phyloP scores from a whole-genome alignment of 2,329 filamentous ascomycete species.

The Colletotrichum gigasporum region DNA sequence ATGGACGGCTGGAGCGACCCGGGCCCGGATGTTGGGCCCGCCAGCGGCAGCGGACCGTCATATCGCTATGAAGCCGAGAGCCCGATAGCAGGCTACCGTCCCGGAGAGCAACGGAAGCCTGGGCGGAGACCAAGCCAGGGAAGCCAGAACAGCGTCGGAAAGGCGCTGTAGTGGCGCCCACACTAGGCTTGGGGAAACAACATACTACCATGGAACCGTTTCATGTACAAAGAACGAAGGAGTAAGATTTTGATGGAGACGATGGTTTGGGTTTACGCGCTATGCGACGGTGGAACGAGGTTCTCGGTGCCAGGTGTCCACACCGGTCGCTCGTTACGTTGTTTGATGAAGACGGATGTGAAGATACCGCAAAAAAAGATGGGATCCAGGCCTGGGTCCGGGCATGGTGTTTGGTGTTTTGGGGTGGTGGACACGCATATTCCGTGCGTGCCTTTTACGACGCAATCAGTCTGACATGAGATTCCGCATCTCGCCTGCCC shows the following conservation, averaged over 20 bases:
- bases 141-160: conserved; percentile 32
- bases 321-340: neutral
- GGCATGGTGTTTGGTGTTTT: conserved; percentile 23
- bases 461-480: neutral
- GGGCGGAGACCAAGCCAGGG: conserved; percentile 17
- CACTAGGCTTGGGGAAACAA: too few species aligned
- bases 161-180: conserved; percentile 33
- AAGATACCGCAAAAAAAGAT: conserved; percentile 19
- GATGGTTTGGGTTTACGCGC: neutral
- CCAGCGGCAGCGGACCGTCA: conserved; percentile 27
- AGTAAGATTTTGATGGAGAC: neutral
- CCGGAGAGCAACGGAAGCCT: conserved; percentile 27
- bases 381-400: neutral
- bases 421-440: neutral
- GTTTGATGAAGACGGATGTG: conserved; percentile 17
- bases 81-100: conserved; percentile 32
- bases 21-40: conserved; percentile 62
- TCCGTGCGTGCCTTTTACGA: neutral
- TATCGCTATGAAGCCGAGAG: conserved; percentile 40
- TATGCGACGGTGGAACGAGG: neutral
- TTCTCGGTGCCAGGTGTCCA: neutral
- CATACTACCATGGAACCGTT: conserved; percentile 6
- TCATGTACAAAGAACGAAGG: conserved; percentile 22
- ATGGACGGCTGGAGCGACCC: conserved; percentile 62
- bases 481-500: neutral